Conservation (phyloP, 2,329 filamentous ascomycete species). For the Microdochium bolleyi region DNA sequence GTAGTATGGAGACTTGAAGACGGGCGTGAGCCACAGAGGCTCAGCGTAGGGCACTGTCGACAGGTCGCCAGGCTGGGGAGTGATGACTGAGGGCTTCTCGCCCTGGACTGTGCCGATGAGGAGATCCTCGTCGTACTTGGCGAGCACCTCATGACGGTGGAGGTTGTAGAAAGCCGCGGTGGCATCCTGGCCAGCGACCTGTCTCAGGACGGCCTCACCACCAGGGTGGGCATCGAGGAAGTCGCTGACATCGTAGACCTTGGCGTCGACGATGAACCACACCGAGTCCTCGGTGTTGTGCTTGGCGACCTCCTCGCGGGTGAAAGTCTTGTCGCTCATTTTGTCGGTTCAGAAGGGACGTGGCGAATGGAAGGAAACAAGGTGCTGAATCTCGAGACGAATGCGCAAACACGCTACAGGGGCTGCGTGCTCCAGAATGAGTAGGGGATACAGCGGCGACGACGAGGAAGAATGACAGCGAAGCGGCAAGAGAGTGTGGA, state of each 20-base stretch:
- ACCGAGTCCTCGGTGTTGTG: constrained; percentile 69
- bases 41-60: constrained; percentile 77
- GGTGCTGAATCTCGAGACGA: not conserved
- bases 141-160: constrained; percentile 81
- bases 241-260: constrained; percentile 79
- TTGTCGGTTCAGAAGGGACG: not conserved
- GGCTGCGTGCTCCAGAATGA: too few relatives aligned
- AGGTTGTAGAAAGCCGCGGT: constrained; percentile 86
- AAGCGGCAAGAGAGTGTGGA: not conserved
- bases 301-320: constrained; percentile 61
- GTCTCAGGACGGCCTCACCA: constrained; percentile 69
- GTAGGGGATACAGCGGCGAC: too few relatives aligned
- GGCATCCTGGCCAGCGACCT: constrained; percentile 75
- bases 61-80: constrained; percentile 61
- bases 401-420: too few relatives aligned
- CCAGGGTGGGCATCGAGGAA: constrained; percentile 82
- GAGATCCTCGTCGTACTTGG: constrained; percentile 66
- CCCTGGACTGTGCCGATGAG: constrained; percentile 68
- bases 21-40: constrained; percentile 70
- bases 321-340: constrained; percentile 36
- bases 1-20: constrained; percentile 76
- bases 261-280: constrained; percentile 81
- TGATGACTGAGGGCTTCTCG: constrained; percentile 68
- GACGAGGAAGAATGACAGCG: too few relatives aligned
- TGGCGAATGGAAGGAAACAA: not conserved